Conservation (phyloP, 441 rosid species). For the Daphne laureola region DNA sequence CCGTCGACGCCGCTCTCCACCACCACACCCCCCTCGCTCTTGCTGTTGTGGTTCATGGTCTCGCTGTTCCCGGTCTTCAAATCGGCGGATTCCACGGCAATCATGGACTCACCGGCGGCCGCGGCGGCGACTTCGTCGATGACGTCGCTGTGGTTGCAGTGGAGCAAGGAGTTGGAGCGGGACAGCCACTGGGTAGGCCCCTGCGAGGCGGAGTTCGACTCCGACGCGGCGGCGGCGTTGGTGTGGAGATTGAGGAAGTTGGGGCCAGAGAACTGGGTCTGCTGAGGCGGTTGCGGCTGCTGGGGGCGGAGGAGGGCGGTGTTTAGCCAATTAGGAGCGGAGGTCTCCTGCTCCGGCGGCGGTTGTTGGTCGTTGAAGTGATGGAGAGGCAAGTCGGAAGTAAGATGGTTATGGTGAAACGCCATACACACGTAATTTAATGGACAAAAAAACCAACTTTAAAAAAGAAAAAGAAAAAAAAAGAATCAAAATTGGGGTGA, state of each 20-base stretch:
- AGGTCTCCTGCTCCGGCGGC: slow-evolving; percentile 28
- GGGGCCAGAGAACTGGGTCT: slow-evolving; percentile 42
- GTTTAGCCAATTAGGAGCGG: slow-evolving; percentile 85
- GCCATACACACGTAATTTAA: slow-evolving; percentile 41
- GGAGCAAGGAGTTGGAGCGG: slow-evolving; percentile 39
- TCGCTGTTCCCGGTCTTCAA: slow-evolving; percentile 36
- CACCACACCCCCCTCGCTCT: slow-evolving; percentile 34
- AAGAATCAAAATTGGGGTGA: too few species aligned
- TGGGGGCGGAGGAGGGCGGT: slow-evolving; percentile 68
- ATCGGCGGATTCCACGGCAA: slow-evolving; percentile 39
- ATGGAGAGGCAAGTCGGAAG: slow-evolving; percentile 74
- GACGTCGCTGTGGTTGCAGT: slow-evolving; percentile 46
- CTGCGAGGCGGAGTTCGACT: slow-evolving; percentile 31
- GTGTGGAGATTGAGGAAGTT: slow-evolving; percentile 77
- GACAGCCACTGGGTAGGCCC: slow-evolving; percentile 57
- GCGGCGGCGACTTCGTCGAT: slow-evolving; percentile 44
- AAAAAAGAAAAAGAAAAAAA: too few species aligned
- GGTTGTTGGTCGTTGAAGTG: slow-evolving; percentile 57
- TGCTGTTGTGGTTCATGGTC: slow-evolving; percentile 26
- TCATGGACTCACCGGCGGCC: slow-evolving; percentile 30
- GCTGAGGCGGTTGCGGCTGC: slow-evolving; percentile 27
- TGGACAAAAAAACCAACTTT: too few species aligned
- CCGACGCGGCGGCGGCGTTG: slow-evolving; percentile 30
- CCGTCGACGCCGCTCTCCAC: slow-evolving; percentile 42
- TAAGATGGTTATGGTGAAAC: slow-evolving; percentile 68